Conservation (phyloP, 2,329 filamentous ascomycete genomes). For the Blumeria graminis region DNA sequence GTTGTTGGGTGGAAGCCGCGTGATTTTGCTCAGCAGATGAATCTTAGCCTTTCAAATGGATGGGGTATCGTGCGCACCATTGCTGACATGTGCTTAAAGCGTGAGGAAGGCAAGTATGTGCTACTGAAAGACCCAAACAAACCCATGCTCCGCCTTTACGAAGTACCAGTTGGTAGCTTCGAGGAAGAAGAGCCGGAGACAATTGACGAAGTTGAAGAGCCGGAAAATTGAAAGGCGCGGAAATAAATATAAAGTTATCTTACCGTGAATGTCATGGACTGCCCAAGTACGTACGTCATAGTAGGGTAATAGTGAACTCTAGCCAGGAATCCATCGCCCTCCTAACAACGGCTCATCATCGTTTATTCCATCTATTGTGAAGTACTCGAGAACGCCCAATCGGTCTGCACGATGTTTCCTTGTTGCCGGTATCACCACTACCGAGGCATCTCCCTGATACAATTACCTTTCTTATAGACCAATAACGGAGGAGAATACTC, state of each 20-base stretch:
- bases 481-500: too few species aligned
- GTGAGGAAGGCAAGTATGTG: constrained; percentile 60
- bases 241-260: neutral
- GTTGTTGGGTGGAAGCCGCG: constrained; percentile 95
- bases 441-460: too few species aligned
- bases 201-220: constrained; percentile 10
- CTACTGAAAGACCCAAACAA: constrained; percentile 89
- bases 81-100: constrained; percentile 71
- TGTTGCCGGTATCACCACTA: too few species aligned
- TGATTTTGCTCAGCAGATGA: constrained; percentile 96
- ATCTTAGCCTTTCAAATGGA: constrained; percentile 83
- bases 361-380: too few species aligned
- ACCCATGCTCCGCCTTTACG: constrained; percentile 76
- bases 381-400: too few species aligned
- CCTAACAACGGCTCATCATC: too few species aligned
- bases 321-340: too few species aligned
- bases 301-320: too few species aligned
- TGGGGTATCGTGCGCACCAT: constrained; percentile 99
- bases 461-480: too few species aligned
- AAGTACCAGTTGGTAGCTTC: constrained; percentile 67
- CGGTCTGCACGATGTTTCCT: too few species aligned
- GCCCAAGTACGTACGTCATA: too few species aligned
- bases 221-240: neutral
- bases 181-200: constrained; percentile 53
- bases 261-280: too few species aligned